Evolutionary conservation across 2,329 filamentous ascomycete species (phyloP).

Genomic region (Verticillium tricorpus): DNA sequence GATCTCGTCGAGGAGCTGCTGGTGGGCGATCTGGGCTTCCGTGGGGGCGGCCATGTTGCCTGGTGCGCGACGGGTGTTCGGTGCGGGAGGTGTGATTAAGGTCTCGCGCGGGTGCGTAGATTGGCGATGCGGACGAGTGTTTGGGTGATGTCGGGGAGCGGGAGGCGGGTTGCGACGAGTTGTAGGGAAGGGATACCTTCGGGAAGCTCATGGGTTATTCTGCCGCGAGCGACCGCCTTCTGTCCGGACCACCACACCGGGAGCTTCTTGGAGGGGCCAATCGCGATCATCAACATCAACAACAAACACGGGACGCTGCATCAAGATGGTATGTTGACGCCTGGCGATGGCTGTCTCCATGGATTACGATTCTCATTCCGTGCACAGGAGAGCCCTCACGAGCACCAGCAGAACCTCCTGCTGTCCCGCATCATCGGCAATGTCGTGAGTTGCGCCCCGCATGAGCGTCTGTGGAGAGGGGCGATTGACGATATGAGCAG

Average conservation of each 20-base stretch:
- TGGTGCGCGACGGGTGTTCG: constrained; percentile 28
- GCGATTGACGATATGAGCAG: constrained; percentile 38
- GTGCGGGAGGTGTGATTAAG: neutral
- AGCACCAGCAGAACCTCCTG: constrained; percentile 92
- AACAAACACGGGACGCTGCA: neutral
- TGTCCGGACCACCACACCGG: neutral
- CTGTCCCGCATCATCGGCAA: constrained; percentile 96
- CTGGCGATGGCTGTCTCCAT: neutral
- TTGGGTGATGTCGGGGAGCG: neutral
- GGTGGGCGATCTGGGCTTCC: constrained; percentile 75
- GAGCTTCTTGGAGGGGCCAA: neutral
- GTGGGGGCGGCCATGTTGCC: constrained; percentile 60
- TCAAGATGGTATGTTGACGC: constrained; percentile 8
- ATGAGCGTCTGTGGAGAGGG: neutral
- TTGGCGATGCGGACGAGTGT: neutral
- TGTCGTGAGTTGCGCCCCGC: constrained; percentile 60
- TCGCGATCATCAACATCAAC: neutral
- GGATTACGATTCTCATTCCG: neutral
- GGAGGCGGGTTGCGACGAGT: neutral
- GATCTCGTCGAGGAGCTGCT: constrained; percentile 81
- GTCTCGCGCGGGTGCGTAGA: neutral
- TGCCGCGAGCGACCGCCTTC: constrained; percentile 10
- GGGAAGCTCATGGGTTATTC: constrained; percentile 6
- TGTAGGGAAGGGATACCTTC: neutral
- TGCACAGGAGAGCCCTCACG: constrained; percentile 82